Base-by-base conservation (phyloP, 2,329 filamentous ascomycete species). In the Colletotrichum orchidophilum region DNA sequence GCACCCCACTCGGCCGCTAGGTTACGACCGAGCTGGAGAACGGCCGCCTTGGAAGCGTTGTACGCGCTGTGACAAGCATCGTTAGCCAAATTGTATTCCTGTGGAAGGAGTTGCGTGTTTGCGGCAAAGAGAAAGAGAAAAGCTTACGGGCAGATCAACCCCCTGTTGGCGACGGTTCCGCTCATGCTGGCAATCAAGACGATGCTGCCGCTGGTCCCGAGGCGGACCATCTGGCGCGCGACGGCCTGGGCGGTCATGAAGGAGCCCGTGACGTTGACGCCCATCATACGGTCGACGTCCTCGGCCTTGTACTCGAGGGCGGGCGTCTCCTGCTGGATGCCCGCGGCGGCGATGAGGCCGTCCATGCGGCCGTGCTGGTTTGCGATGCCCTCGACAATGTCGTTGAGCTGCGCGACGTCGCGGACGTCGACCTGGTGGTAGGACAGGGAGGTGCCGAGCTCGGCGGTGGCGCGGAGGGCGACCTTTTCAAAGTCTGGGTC, bases 221-320 rank as follows among this genome's bases (percentile, higher is more conserved):
- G 84, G 61, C 86, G 85, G 26, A 90, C 83, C 87, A 93, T 91
- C 79, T 96, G 92, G 66, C 91, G 88, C 39, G 95, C 95, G n/a
- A 94, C 93, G 24, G 94, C 94, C 84, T 96, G 94, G 29, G 94
- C 94, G 73, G 94, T 97, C 88, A 95, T 90, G 83, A 94, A 94
- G 31, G 88, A 91, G 13, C 95, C 95, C n/a, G 91, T 96, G 75
- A 97, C 87, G 82, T 98, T 97, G 77, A 96, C 92, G 76, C 93
- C 89, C 81, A 97, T 87, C 85, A 97, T 94, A 81, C 91, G 88
- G 79, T 95, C 90, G 79, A 90, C 90, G 78, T 94, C 93, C 78
- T 92, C 87, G 26, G 93, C 90, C 27, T 89, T 88, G 78, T 97
- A 97, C 59, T 97, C 94, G 65, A 97, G 85, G 1, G 95, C 94